Conservation (phyloP, 257 asterid genomes). For the Capsicum baccatum region DNA sequence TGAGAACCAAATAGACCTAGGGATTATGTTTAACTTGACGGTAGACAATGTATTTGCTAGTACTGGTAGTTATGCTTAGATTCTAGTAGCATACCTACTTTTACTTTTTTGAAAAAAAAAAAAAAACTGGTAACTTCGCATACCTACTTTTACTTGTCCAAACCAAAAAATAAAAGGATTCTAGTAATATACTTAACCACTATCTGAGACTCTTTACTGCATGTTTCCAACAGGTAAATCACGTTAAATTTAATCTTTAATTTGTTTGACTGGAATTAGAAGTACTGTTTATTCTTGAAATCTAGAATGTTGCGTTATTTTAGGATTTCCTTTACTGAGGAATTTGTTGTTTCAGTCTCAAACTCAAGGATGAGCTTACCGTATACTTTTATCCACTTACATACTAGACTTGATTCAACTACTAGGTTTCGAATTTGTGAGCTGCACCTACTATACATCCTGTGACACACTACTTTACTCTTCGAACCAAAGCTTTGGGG, state of each 20-base stretch:
- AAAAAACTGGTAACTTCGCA: too few species aligned
- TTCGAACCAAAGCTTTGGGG: not conserved
- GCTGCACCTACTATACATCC: not conserved
- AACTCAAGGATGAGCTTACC: not conserved
- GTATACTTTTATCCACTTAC: not conserved
- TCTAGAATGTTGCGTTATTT: not conserved
- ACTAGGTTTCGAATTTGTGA: not conserved
- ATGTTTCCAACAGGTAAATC: not conserved
- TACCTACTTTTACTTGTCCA: not conserved
- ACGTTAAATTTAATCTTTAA: not conserved
- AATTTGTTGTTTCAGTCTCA: conserved; percentile 2
- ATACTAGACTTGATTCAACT: not conserved
- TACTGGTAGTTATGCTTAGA: conserved; percentile 6
- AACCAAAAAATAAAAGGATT: not conserved
- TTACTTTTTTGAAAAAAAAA: not conserved
- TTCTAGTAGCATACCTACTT: not conserved
- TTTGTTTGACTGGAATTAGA: not conserved
- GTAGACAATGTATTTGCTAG: not conserved
- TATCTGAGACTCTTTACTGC: not conserved
- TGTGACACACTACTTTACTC: not conserved
- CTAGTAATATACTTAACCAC: not conserved
- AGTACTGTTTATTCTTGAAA: not conserved
- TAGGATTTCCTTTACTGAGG: not conserved
- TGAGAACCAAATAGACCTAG: not conserved
- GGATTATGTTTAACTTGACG: not conserved